Conservation (phyloP, 1,284 basidiomycete species). For the Heterobasidion occidentale region DNA sequence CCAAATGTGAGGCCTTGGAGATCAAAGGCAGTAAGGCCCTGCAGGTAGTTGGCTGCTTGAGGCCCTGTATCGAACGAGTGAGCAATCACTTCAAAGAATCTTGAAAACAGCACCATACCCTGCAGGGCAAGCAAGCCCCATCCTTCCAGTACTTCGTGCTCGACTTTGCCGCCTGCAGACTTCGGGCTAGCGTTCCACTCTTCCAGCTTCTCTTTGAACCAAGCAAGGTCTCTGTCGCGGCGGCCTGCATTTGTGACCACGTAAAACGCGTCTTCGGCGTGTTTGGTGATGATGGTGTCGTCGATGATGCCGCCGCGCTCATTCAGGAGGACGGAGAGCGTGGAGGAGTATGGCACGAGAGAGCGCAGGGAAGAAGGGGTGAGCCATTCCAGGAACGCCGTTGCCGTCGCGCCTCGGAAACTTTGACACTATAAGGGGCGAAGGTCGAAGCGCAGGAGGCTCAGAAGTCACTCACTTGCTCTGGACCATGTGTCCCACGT, state of each 20-base stretch:
- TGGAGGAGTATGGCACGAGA: constrained; percentile 65
- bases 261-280: constrained; percentile 77
- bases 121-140: constrained; percentile 92
- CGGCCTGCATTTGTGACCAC: constrained; percentile 96
- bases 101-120: constrained; percentile 33
- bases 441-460: constrained; percentile 1
- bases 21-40: constrained; percentile 68
- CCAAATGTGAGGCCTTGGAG: constrained; percentile 74
- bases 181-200: constrained; percentile 66
- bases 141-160: constrained; percentile 75
- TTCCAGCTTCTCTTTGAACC: constrained; percentile 62
- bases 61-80: constrained; percentile 54
- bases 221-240: constrained; percentile 73
- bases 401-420: constrained; percentile 69
- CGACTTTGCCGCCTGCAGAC: constrained; percentile 51
- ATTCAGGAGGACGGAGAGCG: constrained; percentile 86
- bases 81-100: background rate
- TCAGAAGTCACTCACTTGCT: constrained; percentile 42
- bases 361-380: constrained; percentile 75
- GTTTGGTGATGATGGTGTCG: constrained; percentile 85
- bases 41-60: constrained; percentile 72
- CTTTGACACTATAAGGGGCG: constrained; percentile 22
- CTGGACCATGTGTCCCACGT: constrained; percentile 98
- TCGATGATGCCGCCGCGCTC: constrained; percentile 92
- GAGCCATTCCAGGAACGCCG: constrained; percentile 79